A percentile compares a stretch with the other conserved stretches of the same genome.
Evolutionary conservation across 768 basidiomycete genomes (phyloP).

Genomic region (Leucocoprinus birnbaumii): DNA sequence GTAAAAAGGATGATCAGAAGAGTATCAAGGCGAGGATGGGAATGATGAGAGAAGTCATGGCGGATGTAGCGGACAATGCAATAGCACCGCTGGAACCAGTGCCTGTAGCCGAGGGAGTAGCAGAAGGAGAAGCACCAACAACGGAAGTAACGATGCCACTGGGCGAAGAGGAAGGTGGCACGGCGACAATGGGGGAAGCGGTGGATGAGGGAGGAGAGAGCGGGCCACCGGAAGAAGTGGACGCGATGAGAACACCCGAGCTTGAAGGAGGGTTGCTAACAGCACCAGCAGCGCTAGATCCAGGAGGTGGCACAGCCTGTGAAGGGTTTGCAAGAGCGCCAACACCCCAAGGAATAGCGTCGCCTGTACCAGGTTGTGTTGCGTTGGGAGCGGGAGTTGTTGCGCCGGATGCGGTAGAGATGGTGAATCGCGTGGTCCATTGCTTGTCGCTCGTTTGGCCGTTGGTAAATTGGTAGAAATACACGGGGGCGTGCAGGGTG

Average conservation of each 20-base stretch:
- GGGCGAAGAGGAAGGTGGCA: conserved; percentile 7
- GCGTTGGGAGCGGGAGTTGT: conserved; percentile 47
- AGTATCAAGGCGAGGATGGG: conserved; percentile 4
- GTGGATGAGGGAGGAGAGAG: background rate
- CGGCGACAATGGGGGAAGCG: background rate
- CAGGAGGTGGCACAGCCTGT: conserved; percentile 35
- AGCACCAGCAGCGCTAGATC: conserved; percentile 11
- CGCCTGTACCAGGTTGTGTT: conserved; percentile 50
- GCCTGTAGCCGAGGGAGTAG: conserved; percentile 5
- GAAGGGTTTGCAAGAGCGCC: conserved; percentile 53
- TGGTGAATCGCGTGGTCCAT: conserved; percentile 81
- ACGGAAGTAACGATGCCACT: background rate
- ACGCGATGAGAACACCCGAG: background rate
- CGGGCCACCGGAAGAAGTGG: background rate
- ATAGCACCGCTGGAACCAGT: conserved; percentile 7
- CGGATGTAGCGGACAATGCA: conserved; percentile 2
- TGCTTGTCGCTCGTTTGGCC: conserved; percentile 33
- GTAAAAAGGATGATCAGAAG: background rate
- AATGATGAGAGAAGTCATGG: conserved; percentile 3
- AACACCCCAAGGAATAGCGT: conserved; percentile 62
- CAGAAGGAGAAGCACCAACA: background rate
- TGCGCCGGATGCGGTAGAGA: conserved; percentile 48
- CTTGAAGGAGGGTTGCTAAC: conserved; percentile 9
- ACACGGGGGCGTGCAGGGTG: conserved; percentile 59
- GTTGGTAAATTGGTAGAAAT: conserved; percentile 78